Evolutionary conservation across 306 rosid species (phyloP), one percentile per base, ranked within the genome.

Genomic region (Lathyrus oleraceus): DNA sequence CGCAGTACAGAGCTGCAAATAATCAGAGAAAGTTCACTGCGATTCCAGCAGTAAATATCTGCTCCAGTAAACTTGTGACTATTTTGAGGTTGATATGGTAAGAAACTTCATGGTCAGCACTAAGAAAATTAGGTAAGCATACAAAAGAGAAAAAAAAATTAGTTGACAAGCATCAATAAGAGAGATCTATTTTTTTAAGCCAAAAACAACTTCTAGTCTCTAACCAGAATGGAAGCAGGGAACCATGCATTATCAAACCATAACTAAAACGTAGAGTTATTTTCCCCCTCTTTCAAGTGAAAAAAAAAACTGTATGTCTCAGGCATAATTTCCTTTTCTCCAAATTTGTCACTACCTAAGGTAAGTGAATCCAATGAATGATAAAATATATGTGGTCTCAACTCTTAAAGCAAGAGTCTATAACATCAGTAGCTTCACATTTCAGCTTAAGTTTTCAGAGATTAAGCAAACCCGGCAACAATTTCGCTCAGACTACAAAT

Each of bases 401-500:
- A 32, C 38, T 32, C 38, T 58, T 6, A 44, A 35, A 47, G 61
- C 35, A 47, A 44, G 13, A 13, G 32, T 10, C 61, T 8, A 58
- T 8, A 23, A 36, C 9, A 16, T 32, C 51, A 58, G 52, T 43
- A 21, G 63, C 69, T 48, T 57, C 20, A 67, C 47, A 60, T 17
- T 14, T 38, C 19, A 25, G 65, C 44, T 11, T 4, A 42, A 43
- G 59, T 44, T 27, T 40, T 6, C 47, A 25, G 51, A 12, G 63
- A 13, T 30, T 32, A 48, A 67, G 45, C 19, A 59, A 52, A 40
- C 52, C 30, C 64, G 68, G 10, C 21, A 67, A 76, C 56, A 6
- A 59, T 36, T 60, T 42, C 14, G 39, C 40, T 59, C 63, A 59
- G 30, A 67, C 23, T 48, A 48, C 25, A 76, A 38, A 12, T 25